Evolutionary conservation across 192 early-diverging fungal species (phyloP).

Genomic region (Phlyctochytrium planicorne): DNA sequence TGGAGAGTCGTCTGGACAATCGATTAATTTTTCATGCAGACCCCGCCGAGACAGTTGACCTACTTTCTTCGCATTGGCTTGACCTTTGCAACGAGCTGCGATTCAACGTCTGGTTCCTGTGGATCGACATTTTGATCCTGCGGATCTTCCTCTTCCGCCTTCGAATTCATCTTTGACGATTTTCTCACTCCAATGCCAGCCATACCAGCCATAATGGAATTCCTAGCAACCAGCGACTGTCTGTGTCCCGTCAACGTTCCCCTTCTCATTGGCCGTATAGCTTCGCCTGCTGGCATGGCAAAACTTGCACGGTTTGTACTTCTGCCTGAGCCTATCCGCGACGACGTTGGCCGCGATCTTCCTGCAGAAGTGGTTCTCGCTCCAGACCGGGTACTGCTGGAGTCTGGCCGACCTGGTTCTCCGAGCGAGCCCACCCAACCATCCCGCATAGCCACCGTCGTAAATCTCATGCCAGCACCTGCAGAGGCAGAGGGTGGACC

Average conservation of each 20-base stretch:
- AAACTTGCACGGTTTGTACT: not conserved
- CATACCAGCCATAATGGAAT: too few species aligned
- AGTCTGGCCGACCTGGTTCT: not conserved
- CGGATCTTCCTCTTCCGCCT: too few species aligned
- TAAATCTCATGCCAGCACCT: not conserved
- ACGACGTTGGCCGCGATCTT: not conserved
- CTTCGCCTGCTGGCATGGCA: too few species aligned
- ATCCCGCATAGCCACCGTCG: not conserved
- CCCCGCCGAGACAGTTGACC: too few species aligned
- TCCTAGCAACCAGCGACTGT: too few species aligned
- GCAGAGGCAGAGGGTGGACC: not conserved
- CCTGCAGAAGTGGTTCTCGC: not conserved
- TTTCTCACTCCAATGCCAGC: too few species aligned
- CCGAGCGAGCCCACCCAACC: not conserved
- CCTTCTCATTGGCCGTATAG: too few species aligned
- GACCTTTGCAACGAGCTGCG: not conserved
- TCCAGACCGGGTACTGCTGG: not conserved
- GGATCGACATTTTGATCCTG: not conserved
- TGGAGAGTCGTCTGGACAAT: constrained; percentile 37
- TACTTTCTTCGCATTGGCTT: constrained; percentile 19
- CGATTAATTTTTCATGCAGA: too few species aligned
- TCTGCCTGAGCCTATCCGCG: not conserved
- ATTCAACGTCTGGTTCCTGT: not conserved
- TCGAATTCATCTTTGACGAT: too few species aligned
- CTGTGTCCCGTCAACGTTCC: too few species aligned